These are phyloP conservation scores for Centaurea solstitialis DNA, from an alignment of 129 eudicot genomes.

Conservation along the genomic window DNA sequence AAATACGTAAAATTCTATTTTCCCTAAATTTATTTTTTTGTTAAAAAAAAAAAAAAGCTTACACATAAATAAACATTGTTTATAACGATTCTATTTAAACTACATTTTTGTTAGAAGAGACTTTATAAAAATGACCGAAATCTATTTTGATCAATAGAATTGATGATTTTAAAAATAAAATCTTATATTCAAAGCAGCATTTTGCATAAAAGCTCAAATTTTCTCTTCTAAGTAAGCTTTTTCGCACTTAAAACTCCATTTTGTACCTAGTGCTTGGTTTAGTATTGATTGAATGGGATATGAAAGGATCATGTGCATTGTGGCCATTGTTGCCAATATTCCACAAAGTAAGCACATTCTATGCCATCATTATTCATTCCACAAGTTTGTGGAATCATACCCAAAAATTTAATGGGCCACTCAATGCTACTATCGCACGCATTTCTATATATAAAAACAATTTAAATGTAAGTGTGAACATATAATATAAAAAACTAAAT, in stretches of 20 bases:
- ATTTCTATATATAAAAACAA: neutral
- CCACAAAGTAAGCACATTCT: neutral
- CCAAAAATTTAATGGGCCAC: neutral
- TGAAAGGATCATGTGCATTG: neutral
- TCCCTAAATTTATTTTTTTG: too few species aligned
- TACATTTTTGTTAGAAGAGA: too few species aligned
- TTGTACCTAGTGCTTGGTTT: too few species aligned
- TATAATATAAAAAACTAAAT: too few species aligned
- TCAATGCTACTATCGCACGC: neutral
- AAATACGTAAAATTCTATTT: too few species aligned
- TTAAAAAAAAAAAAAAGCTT: too few species aligned
- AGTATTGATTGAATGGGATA: too few species aligned
- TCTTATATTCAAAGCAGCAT: neutral
- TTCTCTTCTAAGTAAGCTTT: neutral
- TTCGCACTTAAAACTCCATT: neutral
- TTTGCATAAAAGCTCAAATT: neutral
- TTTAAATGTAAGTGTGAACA: neutral
- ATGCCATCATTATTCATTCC: slow-evolving; percentile 3
- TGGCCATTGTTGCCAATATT: neutral
- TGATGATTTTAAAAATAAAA: too few species aligned
- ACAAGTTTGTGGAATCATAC: slow-evolving; percentile 5
- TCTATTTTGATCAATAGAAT: too few species aligned
- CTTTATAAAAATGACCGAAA: too few species aligned
- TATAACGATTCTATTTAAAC: too few species aligned
- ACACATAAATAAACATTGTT: too few species aligned